Percentiles rank a stretch among this genome's conserved stretches.
phyloP scores from a whole-genome alignment of 176 grass and related monocot genomes.

The Paspalum vaginatum region DNA sequence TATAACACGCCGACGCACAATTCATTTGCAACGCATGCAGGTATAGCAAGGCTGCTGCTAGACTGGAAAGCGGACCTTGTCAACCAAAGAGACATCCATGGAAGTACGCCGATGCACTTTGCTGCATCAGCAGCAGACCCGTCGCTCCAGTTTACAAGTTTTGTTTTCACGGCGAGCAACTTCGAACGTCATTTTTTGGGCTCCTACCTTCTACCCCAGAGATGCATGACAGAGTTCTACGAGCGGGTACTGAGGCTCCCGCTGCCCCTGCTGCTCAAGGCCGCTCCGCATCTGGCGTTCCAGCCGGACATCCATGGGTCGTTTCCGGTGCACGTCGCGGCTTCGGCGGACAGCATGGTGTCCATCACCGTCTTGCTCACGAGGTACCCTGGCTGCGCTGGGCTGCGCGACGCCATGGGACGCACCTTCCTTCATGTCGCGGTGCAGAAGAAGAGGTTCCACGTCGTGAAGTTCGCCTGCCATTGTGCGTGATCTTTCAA shows the following conservation, averaged over 20 bases:
- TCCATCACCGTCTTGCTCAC: background rate
- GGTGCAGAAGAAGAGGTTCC: background rate
- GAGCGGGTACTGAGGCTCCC: background rate
- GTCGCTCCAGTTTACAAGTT: background rate
- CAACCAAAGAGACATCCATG: background rate
- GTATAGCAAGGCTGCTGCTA: background rate
- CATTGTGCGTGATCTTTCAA: background rate
- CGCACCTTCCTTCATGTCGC: constrained; percentile 60
- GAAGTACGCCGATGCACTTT: constrained; percentile 48
- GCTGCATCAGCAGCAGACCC: constrained; percentile 20
- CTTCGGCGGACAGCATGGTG: background rate
- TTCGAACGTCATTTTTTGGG: background rate
- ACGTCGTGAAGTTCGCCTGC: background rate
- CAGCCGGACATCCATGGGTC: constrained; percentile 8
- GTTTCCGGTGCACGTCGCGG: constrained; percentile 51
- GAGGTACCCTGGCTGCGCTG: constrained; percentile 27
- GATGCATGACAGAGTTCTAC: background rate
- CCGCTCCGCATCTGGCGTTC: background rate
- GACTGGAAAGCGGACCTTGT: constrained; percentile 13
- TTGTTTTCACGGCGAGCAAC: background rate
- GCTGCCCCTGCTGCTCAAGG: background rate
- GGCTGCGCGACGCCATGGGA: constrained; percentile 26
- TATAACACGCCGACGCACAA: background rate
- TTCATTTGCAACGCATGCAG: background rate
- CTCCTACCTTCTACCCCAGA: background rate